Evolutionary conservation across 768 basidiomycete genomes (phyloP).

Genomic region (Stropharia rugosoannulata): DNA sequence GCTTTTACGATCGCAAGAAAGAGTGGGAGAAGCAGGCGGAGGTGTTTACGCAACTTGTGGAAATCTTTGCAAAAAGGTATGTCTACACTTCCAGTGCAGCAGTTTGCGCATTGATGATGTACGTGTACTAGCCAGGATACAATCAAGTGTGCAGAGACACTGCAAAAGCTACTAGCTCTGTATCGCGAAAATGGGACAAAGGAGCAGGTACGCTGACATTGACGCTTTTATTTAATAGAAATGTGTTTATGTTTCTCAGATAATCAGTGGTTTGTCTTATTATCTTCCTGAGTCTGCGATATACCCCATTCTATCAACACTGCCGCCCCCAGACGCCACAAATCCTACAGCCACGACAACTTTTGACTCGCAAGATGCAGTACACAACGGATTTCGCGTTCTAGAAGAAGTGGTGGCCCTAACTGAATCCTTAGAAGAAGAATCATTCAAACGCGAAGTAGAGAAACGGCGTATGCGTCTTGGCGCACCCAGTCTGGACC

Average conservation of each 20-base stretch:
- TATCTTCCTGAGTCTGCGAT: constrained; percentile 75
- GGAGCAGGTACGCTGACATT: constrained; percentile 43
- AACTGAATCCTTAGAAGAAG: constrained; percentile 62
- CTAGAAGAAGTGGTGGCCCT: constrained; percentile 72
- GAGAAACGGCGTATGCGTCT: constrained; percentile 78
- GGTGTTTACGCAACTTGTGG: constrained; percentile 54
- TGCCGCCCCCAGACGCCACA: constrained; percentile 78
- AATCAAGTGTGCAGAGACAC: constrained; percentile 73
- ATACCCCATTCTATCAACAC: constrained; percentile 55
- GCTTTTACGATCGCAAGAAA: constrained; percentile 65
- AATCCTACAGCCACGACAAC: constrained; percentile 65
- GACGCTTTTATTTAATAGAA: neutral
- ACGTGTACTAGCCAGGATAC: constrained; percentile 58
- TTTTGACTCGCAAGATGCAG: constrained; percentile 53
- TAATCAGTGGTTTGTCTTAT: constrained; percentile 63
- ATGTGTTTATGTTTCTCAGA: constrained; percentile 34
- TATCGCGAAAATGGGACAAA: constrained; percentile 60
- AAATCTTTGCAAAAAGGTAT: constrained; percentile 59
- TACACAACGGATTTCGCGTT: constrained; percentile 69
- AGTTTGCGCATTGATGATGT: neutral
- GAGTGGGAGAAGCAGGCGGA: constrained; percentile 59
- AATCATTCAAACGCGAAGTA: constrained; percentile 61
- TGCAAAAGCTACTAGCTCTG: constrained; percentile 75
- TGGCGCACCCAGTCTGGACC: constrained; percentile 58
- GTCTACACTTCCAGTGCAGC: constrained; percentile 16